These are phyloP conservation scores for Didymella arachidicola DNA, from an alignment of 2,329 filamentous ascomycete genomes.

Conservation along the genomic window DNA sequence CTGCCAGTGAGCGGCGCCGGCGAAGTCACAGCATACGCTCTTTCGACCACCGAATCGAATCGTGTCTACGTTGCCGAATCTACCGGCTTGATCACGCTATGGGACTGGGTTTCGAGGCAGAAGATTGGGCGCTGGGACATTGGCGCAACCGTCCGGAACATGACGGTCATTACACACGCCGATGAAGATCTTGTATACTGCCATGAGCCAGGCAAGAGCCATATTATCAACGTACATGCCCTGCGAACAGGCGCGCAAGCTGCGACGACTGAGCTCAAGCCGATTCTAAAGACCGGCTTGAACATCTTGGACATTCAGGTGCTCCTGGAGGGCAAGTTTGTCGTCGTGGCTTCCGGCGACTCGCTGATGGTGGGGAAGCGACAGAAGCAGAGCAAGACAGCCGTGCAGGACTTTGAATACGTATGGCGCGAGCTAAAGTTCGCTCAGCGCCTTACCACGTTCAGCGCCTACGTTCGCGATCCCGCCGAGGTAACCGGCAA, in stretches of 20 bases:
- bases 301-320: slow-evolving; percentile 52
- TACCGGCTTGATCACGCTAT: slow-evolving; percentile 61
- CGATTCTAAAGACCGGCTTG: slow-evolving; percentile 47
- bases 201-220: slow-evolving; percentile 50
- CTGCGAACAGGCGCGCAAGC: slow-evolving; percentile 40
- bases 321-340: slow-evolving; percentile 63
- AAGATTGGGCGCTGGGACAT: slow-evolving; percentile 56
- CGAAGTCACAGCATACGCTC: slow-evolving; percentile 59
- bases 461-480: slow-evolving; percentile 53
- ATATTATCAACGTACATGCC: slow-evolving; percentile 50
- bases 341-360: slow-evolving; percentile 64
- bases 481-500: slow-evolving; percentile 59
- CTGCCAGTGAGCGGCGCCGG: slow-evolving; percentile 61
- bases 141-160: slow-evolving; percentile 45
- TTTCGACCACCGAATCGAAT: slow-evolving; percentile 61
- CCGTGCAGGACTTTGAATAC: slow-evolving; percentile 54
- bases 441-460: slow-evolving; percentile 66
- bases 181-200: slow-evolving; percentile 51
- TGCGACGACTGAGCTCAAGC: slow-evolving; percentile 44
- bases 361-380: slow-evolving; percentile 68
- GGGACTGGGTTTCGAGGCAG: slow-evolving; percentile 64
- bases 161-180: slow-evolving; percentile 43
- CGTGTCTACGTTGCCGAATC: slow-evolving; percentile 63
- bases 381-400: slow-evolving; percentile 43
- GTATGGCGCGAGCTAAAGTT: slow-evolving; percentile 62